Evolutionary conservation across 495 filamentous ascomycete species (phyloP).

Genomic region (Geopyxis carbonaria): DNA sequence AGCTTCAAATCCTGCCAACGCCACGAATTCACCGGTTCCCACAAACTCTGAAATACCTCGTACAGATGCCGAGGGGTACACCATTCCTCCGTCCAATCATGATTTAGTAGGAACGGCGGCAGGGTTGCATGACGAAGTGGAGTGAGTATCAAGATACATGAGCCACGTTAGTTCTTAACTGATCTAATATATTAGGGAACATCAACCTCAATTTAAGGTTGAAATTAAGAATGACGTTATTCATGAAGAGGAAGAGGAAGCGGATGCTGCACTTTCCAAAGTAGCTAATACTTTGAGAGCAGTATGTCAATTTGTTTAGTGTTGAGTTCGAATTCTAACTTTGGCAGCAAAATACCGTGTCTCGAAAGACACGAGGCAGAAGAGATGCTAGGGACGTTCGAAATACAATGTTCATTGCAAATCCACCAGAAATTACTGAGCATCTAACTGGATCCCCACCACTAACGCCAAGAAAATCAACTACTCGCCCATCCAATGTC

Average conservation of each 20-base stretch:
- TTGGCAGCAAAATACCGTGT: slow-evolving; percentile 56
- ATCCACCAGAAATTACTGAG: slow-evolving; percentile 23
- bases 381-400: slow-evolving; percentile 54
- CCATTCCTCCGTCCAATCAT: slow-evolving; percentile 23
- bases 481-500: slow-evolving; percentile 31
- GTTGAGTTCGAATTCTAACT: slow-evolving; percentile 36
- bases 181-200: slow-evolving; percentile 57
- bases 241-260: slow-evolving; percentile 76
- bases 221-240: slow-evolving; percentile 89
- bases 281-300: slow-evolving; percentile 72
- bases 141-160: too few relatives aligned
- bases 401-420: slow-evolving; percentile 66
- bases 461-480: slow-evolving; percentile 23
- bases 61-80: slow-evolving; percentile 38
- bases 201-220: slow-evolving; percentile 61
- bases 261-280: slow-evolving; percentile 71
- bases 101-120: slow-evolving; percentile 28
- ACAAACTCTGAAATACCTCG: too few relatives aligned
- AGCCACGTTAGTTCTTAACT: slow-evolving; percentile 15
- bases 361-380: slow-evolving; percentile 42
- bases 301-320: slow-evolving; percentile 29
- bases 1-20: too few relatives aligned
- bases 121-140: slow-evolving; percentile 30
- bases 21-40: too few relatives aligned
- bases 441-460: slow-evolving; percentile 25